Base-by-base conservation (phyloP, 306 rosid species). In the Notholithocarpus densiflorus region DNA sequence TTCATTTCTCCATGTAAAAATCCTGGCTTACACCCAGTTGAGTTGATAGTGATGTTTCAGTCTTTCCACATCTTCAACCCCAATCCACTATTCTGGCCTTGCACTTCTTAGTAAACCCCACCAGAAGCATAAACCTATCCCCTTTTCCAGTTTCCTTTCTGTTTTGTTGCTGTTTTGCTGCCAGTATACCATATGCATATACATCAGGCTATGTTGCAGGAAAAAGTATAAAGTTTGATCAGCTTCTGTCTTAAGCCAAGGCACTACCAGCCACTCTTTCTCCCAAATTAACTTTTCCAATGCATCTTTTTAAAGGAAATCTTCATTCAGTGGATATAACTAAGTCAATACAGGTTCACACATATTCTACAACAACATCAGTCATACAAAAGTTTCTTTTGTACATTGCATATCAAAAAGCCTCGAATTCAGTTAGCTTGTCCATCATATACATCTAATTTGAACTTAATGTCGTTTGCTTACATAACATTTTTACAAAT, bases 401-500 rank as follows among this genome's bases (percentile, higher is more conserved):
- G 61, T 62, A 54, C 77, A 71, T 34, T 69, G 77, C 76, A 66
- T 10, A 75, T 70, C 32, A 29, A 48, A 55, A 78, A 69, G 73
- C 71, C 60, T 40, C 74, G 12, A 40, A 2, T 40, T 8, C 82
- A 27, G 76, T 77, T 77, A 55, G 82, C 34, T 71, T 48, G 26
- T 57, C 71, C 69, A 76, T 72, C 61, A 3, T 15, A 53, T 72
- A 8, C 53, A 68, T 78, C 73, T 74, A 79, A 62, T 61, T 72
- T 55, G n/a, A 66, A 72, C 14, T 24, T n/a, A 59, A n/a, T 27
- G 59, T 23, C 66, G 26, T 45, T 71, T 78, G 66, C 45, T 60
- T 85, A 85, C 83, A 84, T 74, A 59, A 85, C 81, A 84, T 74
- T 68, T 69, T 62, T 66, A 66, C 52, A 32, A 19, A 54, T 68